Evolutionary conservation across 257 asterid species (phyloP).

Genomic region (Scutellaria galericulata): DNA sequence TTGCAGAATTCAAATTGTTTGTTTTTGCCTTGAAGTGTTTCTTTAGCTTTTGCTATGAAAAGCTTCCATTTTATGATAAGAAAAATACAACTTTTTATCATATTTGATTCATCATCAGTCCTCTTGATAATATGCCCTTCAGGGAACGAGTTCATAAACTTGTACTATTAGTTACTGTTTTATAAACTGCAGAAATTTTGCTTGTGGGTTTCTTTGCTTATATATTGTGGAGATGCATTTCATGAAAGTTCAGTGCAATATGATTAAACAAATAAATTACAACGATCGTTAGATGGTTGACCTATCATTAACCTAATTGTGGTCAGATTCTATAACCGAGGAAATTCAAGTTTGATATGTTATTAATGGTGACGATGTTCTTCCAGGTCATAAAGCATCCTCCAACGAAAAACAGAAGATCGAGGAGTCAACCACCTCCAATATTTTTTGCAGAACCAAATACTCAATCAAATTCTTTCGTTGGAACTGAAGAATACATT

Average conservation of each 20-base stretch:
- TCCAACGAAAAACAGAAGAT: conserved; percentile 58
- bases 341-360: not conserved
- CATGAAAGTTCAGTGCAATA: too few relatives aligned
- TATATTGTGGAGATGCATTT: too few relatives aligned
- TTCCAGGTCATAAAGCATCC: conserved; percentile 83
- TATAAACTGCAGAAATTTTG: not conserved
- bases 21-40: not conserved
- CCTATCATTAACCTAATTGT: too few relatives aligned
- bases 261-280: too few relatives aligned
- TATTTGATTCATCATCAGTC: not conserved
- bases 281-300: too few relatives aligned
- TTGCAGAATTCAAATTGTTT: not conserved
- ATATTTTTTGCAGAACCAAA: conserved; percentile 84
- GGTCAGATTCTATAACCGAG: not conserved
- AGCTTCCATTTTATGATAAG: not conserved
- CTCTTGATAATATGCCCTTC: not conserved
- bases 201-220: not conserved
- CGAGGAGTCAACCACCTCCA: conserved; percentile 82
- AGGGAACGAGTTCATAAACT: not conserved
- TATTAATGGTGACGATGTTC: conserved; percentile 15
- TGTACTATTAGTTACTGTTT: not conserved
- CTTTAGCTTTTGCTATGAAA: not conserved
- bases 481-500: conserved; percentile 97
- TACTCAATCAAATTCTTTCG: conserved; percentile 92
- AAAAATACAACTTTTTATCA: conserved; percentile 8